Base-by-base conservation (phyloP, 1,284 basidiomycete genomes). In the Fomitopsis betulina region DNA sequence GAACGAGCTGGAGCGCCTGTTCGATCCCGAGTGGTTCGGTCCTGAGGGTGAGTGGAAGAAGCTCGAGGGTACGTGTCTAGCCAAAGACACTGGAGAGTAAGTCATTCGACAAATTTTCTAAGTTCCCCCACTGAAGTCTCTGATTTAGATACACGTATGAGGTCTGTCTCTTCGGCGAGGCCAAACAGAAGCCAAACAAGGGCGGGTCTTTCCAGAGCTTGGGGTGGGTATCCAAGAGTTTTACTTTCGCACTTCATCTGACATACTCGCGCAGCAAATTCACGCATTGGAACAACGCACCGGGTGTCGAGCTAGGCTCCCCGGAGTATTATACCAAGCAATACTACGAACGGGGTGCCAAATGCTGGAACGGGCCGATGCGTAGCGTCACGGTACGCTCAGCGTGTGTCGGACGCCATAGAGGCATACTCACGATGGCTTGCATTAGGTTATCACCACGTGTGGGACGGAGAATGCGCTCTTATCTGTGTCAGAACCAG, bases 291-390 rank as follows among this genome's bases (percentile, higher is more conserved):
- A 89, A 93, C 68, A 73, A 79, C 12, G 79, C 79, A 3, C 73
- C 78, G 1, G 79, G 80, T 40, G 77, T 84, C 25, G 62, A 76
- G 59, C 73, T 79, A 10, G 91, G 89, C 1, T 77, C 85, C 10
- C 81, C 83, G 7, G 86, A 81, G 49, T 96, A 89, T 73, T 96
- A 96, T 73, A 74, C 80, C 53, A 87, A 85, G 65, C 93, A 96
- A 70, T 73, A 85, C 15, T 98, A 98, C 76, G 85, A 84, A 38
- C 79, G 83, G 50, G 96, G 96, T 40, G 79, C 91, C 1, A 86
- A 87, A 70, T 99, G 96, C 79, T 99, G 96, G 96, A 99, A 99
- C 69, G 96, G 96, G 0, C 96, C 96, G 1, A 83, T 91, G 63
- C 86, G 94, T 21, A 93, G 83, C 63, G 85, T 93, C 19, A 77